Evolutionary conservation across 2,329 filamentous ascomycete genomes (phyloP).

Genomic region (Hymenotorrendiella dingleyae): DNA sequence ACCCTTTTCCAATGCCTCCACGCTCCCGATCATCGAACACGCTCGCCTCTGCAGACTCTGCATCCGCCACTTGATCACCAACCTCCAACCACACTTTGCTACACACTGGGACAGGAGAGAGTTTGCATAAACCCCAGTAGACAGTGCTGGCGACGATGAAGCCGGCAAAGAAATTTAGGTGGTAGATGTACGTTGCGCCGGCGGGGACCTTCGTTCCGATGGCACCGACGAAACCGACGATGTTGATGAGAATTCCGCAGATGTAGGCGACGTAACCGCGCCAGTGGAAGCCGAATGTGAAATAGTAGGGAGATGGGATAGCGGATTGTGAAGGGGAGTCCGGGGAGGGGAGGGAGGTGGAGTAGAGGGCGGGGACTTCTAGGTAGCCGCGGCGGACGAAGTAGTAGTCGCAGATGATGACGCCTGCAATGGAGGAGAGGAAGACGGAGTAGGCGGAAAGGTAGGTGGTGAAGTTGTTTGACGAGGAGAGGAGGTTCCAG

Average conservation of each 20-base stretch:
- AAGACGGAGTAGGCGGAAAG: slow-evolving; percentile 90
- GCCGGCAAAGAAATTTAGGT: slow-evolving; percentile 84
- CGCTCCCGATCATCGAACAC: slow-evolving; percentile 15
- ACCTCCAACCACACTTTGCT: slow-evolving; percentile 76
- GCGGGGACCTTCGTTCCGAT: slow-evolving; percentile 66
- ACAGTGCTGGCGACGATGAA: slow-evolving; percentile 62
- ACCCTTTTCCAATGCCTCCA: slow-evolving; percentile 7
- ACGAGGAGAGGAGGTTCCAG: slow-evolving; percentile 67
- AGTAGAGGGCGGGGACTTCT: slow-evolving; percentile 73
- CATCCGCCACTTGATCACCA: slow-evolving; percentile 47
- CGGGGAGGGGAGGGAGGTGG: slow-evolving; percentile 55
- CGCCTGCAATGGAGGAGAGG: slow-evolving; percentile 87
- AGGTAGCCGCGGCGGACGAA: slow-evolving; percentile 76
- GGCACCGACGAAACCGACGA: slow-evolving; percentile 84
- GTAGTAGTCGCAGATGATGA: slow-evolving; percentile 87
- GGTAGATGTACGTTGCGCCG: slow-evolving; percentile 81
- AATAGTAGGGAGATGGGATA: slow-evolving; percentile 65
- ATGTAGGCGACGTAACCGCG: slow-evolving; percentile 80
- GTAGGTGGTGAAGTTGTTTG: slow-evolving; percentile 86
- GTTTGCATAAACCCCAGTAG: slow-evolving; percentile 65
- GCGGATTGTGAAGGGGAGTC: too few relatives aligned
- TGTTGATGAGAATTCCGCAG: slow-evolving; percentile 78
- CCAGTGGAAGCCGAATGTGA: slow-evolving; percentile 69
- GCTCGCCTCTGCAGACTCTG: slow-evolving; percentile 9
- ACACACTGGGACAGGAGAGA: slow-evolving; percentile 68